Conservation (phyloP, 2,329 filamentous ascomycete species). For the Penicillium sp. region DNA sequence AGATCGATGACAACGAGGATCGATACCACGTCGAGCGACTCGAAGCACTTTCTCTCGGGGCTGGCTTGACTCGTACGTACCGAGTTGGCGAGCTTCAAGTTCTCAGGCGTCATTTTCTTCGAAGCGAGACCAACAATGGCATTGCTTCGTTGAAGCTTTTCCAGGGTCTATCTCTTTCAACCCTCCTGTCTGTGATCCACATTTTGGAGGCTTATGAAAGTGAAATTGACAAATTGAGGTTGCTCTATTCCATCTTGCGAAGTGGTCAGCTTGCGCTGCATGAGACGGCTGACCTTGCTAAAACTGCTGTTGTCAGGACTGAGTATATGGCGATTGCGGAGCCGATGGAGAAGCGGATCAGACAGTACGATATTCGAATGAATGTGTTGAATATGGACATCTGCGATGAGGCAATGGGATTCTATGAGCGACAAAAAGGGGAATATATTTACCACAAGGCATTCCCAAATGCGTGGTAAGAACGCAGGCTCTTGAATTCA, state of each 20-base stretch:
- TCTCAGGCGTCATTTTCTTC: conserved; percentile 12
- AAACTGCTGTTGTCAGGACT: conserved; percentile 3
- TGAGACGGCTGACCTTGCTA: not conserved
- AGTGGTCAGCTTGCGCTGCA: conserved; percentile 13
- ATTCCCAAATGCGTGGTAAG: conserved; percentile 4
- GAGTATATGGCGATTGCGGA: conserved; percentile 15
- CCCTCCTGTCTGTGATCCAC: conserved; percentile 15
- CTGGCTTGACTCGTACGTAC: conserved; percentile 13
- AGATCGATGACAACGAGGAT: conserved; percentile 14
- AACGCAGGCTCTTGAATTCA: not conserved
- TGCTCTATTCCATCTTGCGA: conserved; percentile 16
- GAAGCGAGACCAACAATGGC: conserved; percentile 5
- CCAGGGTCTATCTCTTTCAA: conserved; percentile 15
- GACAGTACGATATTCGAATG: conserved; percentile 16
- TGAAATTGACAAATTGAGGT: conserved; percentile 15
- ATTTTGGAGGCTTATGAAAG: conserved; percentile 21
- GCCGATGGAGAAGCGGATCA: conserved; percentile 13
- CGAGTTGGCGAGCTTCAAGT: conserved; percentile 7
- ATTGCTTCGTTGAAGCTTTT: conserved; percentile 20
- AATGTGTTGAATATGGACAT: conserved; percentile 17
- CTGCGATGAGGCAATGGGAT: conserved; percentile 9
- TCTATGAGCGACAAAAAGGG: conserved; percentile 1
- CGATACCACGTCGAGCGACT: conserved; percentile 16
- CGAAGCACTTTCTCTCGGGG: conserved; percentile 17
- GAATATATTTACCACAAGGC: conserved; percentile 7